These are phyloP conservation scores for Fusarium sp. DNA, from an alignment of 2,329 filamentous ascomycete genomes.

Conservation along the genomic window DNA sequence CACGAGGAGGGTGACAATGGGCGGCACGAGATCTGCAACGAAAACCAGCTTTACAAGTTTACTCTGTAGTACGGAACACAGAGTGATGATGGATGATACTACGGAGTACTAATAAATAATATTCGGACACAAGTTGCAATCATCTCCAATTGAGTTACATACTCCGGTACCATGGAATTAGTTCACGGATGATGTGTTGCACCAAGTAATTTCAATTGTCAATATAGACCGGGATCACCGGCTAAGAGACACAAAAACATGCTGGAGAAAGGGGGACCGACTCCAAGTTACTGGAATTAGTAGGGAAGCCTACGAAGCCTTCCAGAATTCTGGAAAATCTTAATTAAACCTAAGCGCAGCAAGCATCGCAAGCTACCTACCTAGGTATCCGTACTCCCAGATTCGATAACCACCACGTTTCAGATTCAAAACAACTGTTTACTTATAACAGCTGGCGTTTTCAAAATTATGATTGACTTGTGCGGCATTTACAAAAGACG, in stretches of 20 bases:
- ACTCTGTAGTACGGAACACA: neutral
- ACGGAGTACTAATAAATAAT: slow-evolving; percentile 9
- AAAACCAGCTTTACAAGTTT: neutral
- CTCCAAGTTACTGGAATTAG: slow-evolving; percentile 19
- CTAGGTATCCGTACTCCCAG: slow-evolving; percentile 1
- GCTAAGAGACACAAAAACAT: slow-evolving; percentile 24
- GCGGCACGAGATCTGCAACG: slow-evolving; percentile 7
- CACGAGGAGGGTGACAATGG: neutral
- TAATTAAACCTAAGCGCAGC: slow-evolving; percentile 14
- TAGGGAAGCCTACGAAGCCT: slow-evolving; percentile 27
- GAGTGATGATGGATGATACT: slow-evolving; percentile 8
- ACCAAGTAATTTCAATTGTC: slow-evolving; percentile 43
- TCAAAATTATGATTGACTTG: too few species aligned
- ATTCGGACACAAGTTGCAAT: slow-evolving; percentile 6
- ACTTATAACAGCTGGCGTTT: neutral
- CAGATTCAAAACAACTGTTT: neutral
- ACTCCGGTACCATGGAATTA: slow-evolving; percentile 36
- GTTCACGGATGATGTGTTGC: slow-evolving; percentile 38
- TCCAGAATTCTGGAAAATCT: slow-evolving; percentile 14
- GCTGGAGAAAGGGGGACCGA: slow-evolving; percentile 39
- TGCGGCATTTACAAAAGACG: neutral
- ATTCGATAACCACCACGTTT: slow-evolving; percentile 9
- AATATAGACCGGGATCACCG: slow-evolving; percentile 37
- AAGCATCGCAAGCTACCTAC: neutral
- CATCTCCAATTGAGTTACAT: slow-evolving; percentile 35